phyloP scores from a whole-genome alignment of 805 yeast genomes.

The Ogataea nonfermentans region DNA sequence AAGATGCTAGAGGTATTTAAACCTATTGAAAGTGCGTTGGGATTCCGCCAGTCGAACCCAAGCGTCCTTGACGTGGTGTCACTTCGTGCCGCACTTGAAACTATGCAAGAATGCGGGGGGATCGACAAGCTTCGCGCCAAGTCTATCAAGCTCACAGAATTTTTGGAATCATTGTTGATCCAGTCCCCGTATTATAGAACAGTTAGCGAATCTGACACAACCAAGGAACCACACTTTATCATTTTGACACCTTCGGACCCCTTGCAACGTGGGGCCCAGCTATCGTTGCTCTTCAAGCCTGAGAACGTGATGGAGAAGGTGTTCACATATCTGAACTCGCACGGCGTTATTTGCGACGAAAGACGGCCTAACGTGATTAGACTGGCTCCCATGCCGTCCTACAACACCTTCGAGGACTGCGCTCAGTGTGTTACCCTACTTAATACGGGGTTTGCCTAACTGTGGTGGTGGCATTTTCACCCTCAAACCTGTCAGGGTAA shows the following conservation, averaged over 20 bases:
- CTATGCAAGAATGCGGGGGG: slow-evolving; percentile 64
- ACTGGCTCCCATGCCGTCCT: slow-evolving; percentile 82
- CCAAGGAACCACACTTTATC: slow-evolving; percentile 44
- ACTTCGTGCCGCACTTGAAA: slow-evolving; percentile 60
- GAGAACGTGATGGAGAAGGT: slow-evolving; percentile 61
- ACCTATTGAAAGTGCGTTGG: slow-evolving; percentile 83
- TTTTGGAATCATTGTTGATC: slow-evolving; percentile 47
- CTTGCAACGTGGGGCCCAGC: slow-evolving; percentile 72
- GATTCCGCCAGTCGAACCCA: slow-evolving; percentile 88
- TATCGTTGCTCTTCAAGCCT: slow-evolving; percentile 69
- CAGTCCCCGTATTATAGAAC: slow-evolving; percentile 46
- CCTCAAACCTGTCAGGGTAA: no score
- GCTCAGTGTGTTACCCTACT: slow-evolving; percentile 43
- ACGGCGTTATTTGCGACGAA: slow-evolving; percentile 81
- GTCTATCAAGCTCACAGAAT: slow-evolving; percentile 56
- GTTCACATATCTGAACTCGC: slow-evolving; percentile 43
- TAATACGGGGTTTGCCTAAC: slow-evolving; percentile 37
- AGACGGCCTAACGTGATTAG: slow-evolving; percentile 88
- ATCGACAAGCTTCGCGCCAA: slow-evolving; percentile 53
- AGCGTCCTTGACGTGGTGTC: slow-evolving; percentile 83
- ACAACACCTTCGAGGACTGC: slow-evolving; percentile 73
- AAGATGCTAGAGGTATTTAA: slow-evolving; percentile 75
- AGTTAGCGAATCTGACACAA: slow-evolving; percentile 22
- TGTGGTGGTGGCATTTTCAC: slow-evolving; percentile 16
- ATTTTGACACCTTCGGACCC: slow-evolving; percentile 71